These are phyloP conservation scores for Bacidia rubella DNA, from an alignment of 495 filamentous ascomycete genomes.

Conservation along the genomic window DNA sequence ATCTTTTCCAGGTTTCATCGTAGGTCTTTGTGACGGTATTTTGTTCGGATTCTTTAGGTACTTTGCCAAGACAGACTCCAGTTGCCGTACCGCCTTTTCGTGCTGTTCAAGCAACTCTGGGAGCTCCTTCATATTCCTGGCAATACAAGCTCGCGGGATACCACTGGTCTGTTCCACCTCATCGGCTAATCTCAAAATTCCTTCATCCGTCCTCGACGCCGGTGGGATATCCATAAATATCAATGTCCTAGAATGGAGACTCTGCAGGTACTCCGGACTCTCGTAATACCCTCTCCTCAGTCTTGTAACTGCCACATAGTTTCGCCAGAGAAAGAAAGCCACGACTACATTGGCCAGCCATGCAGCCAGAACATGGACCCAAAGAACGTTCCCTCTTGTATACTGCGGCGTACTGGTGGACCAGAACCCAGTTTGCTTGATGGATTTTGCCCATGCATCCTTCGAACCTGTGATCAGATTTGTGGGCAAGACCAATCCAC, in stretches of 20 bases:
- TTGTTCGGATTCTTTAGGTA: constrained; percentile 80
- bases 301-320: constrained; percentile 58
- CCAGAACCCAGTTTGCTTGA: constrained; percentile 24
- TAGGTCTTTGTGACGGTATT: constrained; percentile 65
- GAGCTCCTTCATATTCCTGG: constrained; percentile 79
- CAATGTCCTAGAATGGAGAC: constrained; percentile 77
- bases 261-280: constrained; percentile 77
- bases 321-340: constrained; percentile 74
- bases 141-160: constrained; percentile 67
- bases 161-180: constrained; percentile 58
- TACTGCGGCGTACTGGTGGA: constrained; percentile 41
- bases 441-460: constrained; percentile 16
- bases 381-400: constrained; percentile 38
- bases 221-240: constrained; percentile 86
- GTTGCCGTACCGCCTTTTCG: constrained; percentile 58
- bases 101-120: constrained; percentile 77
- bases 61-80: constrained; percentile 73
- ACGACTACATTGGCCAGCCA: constrained; percentile 68
- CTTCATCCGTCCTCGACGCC: constrained; percentile 63
- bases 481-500: constrained; percentile 68
- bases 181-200: constrained; percentile 68
- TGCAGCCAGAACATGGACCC: constrained; percentile 71
- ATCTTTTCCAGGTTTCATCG: constrained; percentile 62
- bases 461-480: constrained; percentile 47
- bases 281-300: constrained; percentile 71